A percentile compares a stretch with the other conserved stretches of the same genome.
Conservation (phyloP, 2,329 filamentous ascomycete species). For the Raffaelea ambrosiae region DNA sequence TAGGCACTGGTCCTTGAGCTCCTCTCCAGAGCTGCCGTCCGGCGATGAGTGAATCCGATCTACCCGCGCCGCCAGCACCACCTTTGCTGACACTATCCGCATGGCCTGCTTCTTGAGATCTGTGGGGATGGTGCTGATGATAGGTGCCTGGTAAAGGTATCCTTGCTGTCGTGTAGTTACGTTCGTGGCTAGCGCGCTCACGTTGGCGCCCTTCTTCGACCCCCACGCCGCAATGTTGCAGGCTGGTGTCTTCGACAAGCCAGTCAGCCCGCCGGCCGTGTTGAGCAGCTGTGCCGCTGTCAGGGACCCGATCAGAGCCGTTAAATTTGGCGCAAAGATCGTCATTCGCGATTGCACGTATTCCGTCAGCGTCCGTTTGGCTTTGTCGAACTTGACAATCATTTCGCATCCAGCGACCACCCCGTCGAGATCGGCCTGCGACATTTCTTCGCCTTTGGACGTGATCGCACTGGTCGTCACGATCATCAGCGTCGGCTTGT, state of each 20-base stretch:
- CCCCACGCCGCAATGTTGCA: constrained; percentile 90
- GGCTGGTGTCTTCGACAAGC: constrained; percentile 82
- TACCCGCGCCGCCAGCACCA: constrained; percentile 85
- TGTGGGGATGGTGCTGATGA: constrained; percentile 74
- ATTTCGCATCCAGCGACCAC: constrained; percentile 77
- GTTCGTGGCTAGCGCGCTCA: constrained; percentile 81
- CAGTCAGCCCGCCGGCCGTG: constrained; percentile 78
- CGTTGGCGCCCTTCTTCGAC: constrained; percentile 72
- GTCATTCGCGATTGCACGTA: constrained; percentile 98
- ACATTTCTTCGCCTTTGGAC: constrained; percentile 72
- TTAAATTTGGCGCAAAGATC: constrained; percentile 89
- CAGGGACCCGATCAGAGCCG: constrained; percentile 79
- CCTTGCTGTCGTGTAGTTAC: constrained; percentile 85
- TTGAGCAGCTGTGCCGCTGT: constrained; percentile 97
- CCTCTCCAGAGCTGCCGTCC: constrained; percentile 75
- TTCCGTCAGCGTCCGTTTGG: constrained; percentile 78
- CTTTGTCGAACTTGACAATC: constrained; percentile 77
- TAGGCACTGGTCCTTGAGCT: constrained; percentile 73
- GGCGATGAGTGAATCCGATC: constrained; percentile 76
- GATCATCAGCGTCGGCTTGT: constrained; percentile 88
- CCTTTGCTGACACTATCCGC: constrained; percentile 87
- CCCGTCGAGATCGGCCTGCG: constrained; percentile 62
- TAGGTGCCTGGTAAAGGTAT: constrained; percentile 84
- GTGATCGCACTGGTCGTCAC: constrained; percentile 92
- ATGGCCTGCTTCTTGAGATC: constrained; percentile 91